Conservation (phyloP, 1,284 basidiomycete genomes). For the Marasmius tenuissimus region DNA sequence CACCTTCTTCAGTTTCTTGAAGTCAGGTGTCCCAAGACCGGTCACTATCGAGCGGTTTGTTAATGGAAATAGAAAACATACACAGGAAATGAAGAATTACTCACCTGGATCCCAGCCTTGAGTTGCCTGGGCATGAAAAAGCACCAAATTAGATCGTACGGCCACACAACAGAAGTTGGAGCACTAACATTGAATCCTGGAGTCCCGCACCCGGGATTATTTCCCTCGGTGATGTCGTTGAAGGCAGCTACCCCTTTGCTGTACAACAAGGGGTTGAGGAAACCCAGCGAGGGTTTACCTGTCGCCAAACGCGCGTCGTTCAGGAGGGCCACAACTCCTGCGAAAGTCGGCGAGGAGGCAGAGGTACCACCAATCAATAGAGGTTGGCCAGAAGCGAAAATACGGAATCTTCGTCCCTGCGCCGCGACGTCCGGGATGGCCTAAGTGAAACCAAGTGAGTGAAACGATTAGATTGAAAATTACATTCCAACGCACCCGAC, state of each 20-base stretch:
- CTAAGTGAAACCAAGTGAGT: slow-evolving; percentile 21
- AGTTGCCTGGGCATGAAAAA: no score
- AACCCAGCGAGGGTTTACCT: slow-evolving; percentile 50
- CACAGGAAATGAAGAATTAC: no score
- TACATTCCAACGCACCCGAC: neutral
- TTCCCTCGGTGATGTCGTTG: slow-evolving; percentile 47
- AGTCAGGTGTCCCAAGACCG: no score
- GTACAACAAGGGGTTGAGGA: slow-evolving; percentile 63
- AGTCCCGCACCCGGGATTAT: neutral
- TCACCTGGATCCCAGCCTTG: no score
- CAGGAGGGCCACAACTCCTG: slow-evolving; percentile 56
- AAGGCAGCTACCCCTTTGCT: slow-evolving; percentile 40
- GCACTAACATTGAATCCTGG: neutral
- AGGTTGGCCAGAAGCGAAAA: slow-evolving; percentile 37
- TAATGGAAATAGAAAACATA: no score
- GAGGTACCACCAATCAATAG: slow-evolving; percentile 49
- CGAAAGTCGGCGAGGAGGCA: slow-evolving; percentile 55
- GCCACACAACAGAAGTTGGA: no score
- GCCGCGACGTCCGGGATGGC: slow-evolving; percentile 62
- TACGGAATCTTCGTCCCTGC: slow-evolving; percentile 47
- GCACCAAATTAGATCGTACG: no score
- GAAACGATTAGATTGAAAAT: no score
- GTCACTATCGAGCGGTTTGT: no score
- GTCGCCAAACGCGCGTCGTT: slow-evolving; percentile 58
- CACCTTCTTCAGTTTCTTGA: no score